Evolutionary conservation across 163 green algal species (phyloP), one percentile per base, ranked within the genome.

Genomic region (Volvox carteri): DNA sequence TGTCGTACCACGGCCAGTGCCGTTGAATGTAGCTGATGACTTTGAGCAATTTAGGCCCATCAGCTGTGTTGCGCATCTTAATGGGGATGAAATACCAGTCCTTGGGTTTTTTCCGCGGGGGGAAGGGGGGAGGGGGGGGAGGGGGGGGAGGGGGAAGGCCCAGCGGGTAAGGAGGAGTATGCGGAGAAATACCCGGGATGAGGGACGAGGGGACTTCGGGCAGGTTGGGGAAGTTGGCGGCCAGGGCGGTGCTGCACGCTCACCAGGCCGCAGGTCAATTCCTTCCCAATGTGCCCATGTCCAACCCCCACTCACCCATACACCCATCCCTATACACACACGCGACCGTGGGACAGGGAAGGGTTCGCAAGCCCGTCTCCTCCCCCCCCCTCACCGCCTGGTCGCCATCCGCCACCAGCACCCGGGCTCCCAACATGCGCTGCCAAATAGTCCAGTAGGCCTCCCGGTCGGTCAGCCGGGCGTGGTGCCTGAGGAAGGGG

Each of bases 1-100:
- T 83, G 87, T 91, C 72, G 41, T 75, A 91, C 78, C 78, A 91
- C 14, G 87, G 87, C 87, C 87, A 91, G 28, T 67, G n/a, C 28
- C 30, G 0, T 33, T 72, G 87, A 4, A 91, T 28, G 54, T 88
- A 81, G 19, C 50, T 46, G 3, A 91, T 74, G 7, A 65, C 41
- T 48, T 74, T 77, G 48, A 80, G 28, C 87, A 91, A 33, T 21
- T 52, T 50, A n/a, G 19, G 9, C 35, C 87, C 79, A 23, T 91
- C 78, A 4, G 19, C 28, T 1, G 72, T 54, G 42, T 33, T 46
- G 4, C 87, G 52, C 48, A 88, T 44, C 48, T 76, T 85, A 19
- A 86, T 19, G 28, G 87, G 87, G 23, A 91, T 84, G 54, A 81
- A 87, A 30, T 41, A n/a, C n/a, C n/a, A n/a, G n/a, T n/a, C n/a